A percentile compares a stretch with the other conserved stretches of the same genome.
Conservation (phyloP, 768 basidiomycete genomes). For the Candolleomyces aberdarensis region DNA sequence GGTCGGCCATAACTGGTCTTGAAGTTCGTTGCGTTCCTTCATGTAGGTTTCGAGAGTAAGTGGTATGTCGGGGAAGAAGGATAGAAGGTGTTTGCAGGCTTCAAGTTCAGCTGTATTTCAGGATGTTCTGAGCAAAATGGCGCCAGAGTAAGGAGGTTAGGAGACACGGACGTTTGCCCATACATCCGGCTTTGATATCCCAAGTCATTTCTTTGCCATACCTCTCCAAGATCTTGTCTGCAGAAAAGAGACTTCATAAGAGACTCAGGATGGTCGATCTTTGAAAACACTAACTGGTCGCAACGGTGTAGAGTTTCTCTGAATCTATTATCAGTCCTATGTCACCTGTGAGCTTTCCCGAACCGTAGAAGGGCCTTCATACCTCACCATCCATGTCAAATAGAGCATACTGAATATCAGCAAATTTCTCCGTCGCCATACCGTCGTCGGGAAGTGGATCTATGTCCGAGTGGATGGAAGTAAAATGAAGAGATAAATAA, state of each 20-base stretch:
- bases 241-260: background rate
- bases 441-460: conserved; percentile 4
- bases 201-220: conserved; percentile 81
- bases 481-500: too few species aligned
- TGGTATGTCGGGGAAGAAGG: conserved; percentile 72
- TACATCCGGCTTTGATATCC: conserved; percentile 86
- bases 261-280: too few species aligned
- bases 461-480: too few species aligned
- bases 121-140: too few species aligned
- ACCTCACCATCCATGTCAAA: conserved; percentile 70
- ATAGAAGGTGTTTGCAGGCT: conserved; percentile 63
- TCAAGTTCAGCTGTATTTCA: conserved; percentile 54
- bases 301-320: conserved; percentile 71
- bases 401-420: conserved; percentile 55
- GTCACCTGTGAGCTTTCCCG: background rate
- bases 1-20: conserved; percentile 67
- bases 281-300: conserved; percentile 57
- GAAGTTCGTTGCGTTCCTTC: conserved; percentile 47
- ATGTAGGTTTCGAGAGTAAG: conserved; percentile 63
- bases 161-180: conserved; percentile 71
- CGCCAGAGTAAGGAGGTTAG: background rate
- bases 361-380: conserved; percentile 8
- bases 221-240: conserved; percentile 68
- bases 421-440: conserved; percentile 12
- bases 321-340: conserved; percentile 75